A percentile compares a stretch with the other conserved stretches of the same genome.
phyloP scores from a whole-genome alignment of 1,139 yeast species.

The Taiozyma onychis region DNA sequence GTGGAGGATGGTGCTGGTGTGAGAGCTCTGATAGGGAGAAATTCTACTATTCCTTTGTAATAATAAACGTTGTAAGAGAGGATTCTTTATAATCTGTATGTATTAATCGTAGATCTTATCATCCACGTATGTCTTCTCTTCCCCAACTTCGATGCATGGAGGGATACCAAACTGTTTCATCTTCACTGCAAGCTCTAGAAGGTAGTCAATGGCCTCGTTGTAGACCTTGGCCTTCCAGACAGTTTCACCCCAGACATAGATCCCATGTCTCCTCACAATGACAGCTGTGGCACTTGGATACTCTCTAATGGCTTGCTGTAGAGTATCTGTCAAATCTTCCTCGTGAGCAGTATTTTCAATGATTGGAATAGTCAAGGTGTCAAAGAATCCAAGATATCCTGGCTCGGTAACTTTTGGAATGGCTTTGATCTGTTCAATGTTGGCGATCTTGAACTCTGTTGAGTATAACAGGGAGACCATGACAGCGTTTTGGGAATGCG shows the following conservation, averaged over 20 bases:
- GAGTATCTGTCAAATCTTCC: slow-evolving; percentile 69
- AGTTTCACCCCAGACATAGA: slow-evolving; percentile 91
- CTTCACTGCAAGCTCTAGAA: slow-evolving; percentile 78
- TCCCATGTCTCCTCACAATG: slow-evolving; percentile 88
- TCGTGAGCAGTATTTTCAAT: slow-evolving; percentile 89
- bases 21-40: background rate
- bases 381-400: slow-evolving; percentile 68
- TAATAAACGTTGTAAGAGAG: background rate
- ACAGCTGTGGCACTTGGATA: slow-evolving; percentile 84
- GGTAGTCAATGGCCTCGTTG: slow-evolving; percentile 88
- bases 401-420: slow-evolving; percentile 47
- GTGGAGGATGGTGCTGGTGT: background rate
- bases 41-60: background rate
- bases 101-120: slow-evolving; percentile 18
- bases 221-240: slow-evolving; percentile 91
- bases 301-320: slow-evolving; percentile 54
- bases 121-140: slow-evolving; percentile 25
- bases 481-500: slow-evolving; percentile 89
- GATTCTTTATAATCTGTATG: no score
- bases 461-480: slow-evolving; percentile 69
- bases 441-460: slow-evolving; percentile 66
- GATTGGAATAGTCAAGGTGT: slow-evolving; percentile 77
- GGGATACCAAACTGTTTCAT: slow-evolving; percentile 64
- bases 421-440: slow-evolving; percentile 92
- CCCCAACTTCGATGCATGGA: slow-evolving; percentile 34